Evolutionary conservation across 2,329 filamentous ascomycete species (phyloP), one percentile per base, ranked within the genome.

Genomic region (Tolypocladium cylindrosporum): DNA sequence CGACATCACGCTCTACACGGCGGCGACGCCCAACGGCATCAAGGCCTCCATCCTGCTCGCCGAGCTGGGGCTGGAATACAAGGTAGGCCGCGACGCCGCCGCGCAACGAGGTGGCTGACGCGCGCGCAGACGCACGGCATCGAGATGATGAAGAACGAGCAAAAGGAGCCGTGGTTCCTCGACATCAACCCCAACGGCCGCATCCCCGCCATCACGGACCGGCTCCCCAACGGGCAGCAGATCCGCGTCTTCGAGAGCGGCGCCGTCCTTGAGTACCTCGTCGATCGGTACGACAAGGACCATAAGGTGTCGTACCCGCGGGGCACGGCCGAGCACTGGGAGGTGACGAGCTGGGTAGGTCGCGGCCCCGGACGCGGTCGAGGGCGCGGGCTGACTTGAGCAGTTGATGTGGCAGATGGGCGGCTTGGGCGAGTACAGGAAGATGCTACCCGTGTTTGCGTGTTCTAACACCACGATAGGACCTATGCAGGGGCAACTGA

Each of bases 121-220:
- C 53, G 39, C 6, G 3, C 8, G 4, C 53, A 79, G 77, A 69
- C 75, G 50, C 81, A 87, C 56, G 78, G 81, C 50, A 85, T 95
- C 66, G 80, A 88, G n/a, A 81, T 95, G 59, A 76, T 71, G 61
- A 88, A 89, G 62, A 89, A 91, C 70, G 81, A 77, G n/a, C 90
- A 95, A 67, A 95, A 94, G 69, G 76, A 93, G 71, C 84, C 83
- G 19, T 95, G 90, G 90, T 97, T 93, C 74, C 81, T 95, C 36
- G 85, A 86, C 56, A 95, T 96, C 75, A 96, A 96, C 74, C 91
- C 91, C 62, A 96, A 96, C 71, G 91, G 91, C 62, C 88, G 91
- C 64, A 96, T 96, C 66, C 92, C 91, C 4, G 91, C 91, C 58
- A 67, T 96, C 55, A 94, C 89, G 9, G 91, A 96, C 73, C 89